Conservation (phyloP, 345 rosid species). For the Sonneratia caseolaris region DNA sequence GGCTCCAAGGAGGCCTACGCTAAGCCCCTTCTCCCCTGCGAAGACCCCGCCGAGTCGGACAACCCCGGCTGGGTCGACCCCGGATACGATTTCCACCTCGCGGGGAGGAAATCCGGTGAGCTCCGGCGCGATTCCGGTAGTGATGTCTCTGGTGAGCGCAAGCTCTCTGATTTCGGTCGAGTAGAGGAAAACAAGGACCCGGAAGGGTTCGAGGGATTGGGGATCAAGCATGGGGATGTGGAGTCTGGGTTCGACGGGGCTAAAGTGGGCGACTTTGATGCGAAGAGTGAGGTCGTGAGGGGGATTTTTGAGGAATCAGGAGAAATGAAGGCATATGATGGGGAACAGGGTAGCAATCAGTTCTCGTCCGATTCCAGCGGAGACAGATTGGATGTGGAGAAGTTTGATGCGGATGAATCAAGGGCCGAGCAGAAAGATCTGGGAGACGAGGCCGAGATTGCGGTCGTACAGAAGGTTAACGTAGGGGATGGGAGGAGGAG, state of each 20-base stretch:
- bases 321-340: conserved; percentile 20
- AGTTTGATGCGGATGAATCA: conserved; percentile 15
- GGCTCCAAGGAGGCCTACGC: conserved; percentile 26
- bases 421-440: conserved; percentile 12
- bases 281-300: conserved; percentile 4
- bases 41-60: conserved; percentile 50
- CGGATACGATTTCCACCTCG: conserved; percentile 33
- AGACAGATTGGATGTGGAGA: conserved; percentile 21
- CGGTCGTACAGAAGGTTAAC: conserved; percentile 17
- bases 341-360: conserved; percentile 17
- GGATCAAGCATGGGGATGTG: neutral
- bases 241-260: conserved; percentile 4
- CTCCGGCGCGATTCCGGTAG: conserved; percentile 89
- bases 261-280: conserved; percentile 1
- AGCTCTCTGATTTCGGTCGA: conserved; percentile 27
- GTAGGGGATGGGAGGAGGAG: conserved; percentile 28
- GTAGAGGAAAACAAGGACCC: neutral
- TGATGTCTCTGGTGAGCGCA: conserved; percentile 63
- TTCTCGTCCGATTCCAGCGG: too few relatives aligned
- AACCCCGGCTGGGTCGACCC: conserved; percentile 96
- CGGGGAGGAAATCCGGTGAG: conserved; percentile 38
- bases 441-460: conserved; percentile 9
- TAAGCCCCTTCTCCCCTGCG: conserved; percentile 18
- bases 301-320: conserved; percentile 15
- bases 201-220: conserved; percentile 1